These are phyloP conservation scores for Leccinum arenicola DNA, from an alignment of 768 basidiomycete genomes.

Conservation along the genomic window DNA sequence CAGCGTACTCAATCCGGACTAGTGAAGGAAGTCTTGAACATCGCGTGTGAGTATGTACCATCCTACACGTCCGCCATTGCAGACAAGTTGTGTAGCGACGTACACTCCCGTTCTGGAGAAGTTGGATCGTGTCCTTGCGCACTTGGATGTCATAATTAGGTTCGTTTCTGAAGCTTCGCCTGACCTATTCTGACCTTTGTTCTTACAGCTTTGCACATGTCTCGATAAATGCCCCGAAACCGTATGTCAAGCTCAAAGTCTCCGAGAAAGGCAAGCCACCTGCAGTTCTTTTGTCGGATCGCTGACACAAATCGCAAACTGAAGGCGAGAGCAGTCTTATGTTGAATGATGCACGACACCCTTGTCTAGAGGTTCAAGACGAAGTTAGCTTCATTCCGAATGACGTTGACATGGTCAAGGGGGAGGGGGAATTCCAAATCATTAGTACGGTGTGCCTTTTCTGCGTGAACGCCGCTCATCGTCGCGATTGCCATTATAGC, in stretches of 20 bases:
- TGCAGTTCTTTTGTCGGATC: not conserved
- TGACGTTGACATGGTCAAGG: slow-evolving; percentile 92
- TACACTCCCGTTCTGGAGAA: slow-evolving; percentile 87
- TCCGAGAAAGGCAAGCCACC: slow-evolving; percentile 61
- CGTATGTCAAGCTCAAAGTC: slow-evolving; percentile 85
- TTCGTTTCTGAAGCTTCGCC: slow-evolving; percentile 26
- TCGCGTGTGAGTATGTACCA: slow-evolving; percentile 64
- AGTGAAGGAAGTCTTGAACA: slow-evolving; percentile 90
- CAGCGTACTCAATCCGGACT: slow-evolving; percentile 72
- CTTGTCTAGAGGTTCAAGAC: slow-evolving; percentile 95
- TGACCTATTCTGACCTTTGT: not conserved
- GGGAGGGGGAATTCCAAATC: slow-evolving; percentile 92
- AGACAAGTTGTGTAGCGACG: slow-evolving; percentile 55
- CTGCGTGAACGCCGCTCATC: not conserved
- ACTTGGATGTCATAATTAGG: slow-evolving; percentile 91
- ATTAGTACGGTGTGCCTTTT: slow-evolving; percentile 59
- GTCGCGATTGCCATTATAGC: slow-evolving; percentile 41
- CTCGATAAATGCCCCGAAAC: slow-evolving; percentile 78
- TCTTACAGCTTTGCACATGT: slow-evolving; percentile 82
- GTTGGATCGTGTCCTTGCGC: slow-evolving; percentile 80
- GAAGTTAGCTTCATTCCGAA: slow-evolving; percentile 95
- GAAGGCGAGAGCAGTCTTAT: slow-evolving; percentile 78
- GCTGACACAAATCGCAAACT: not conserved
- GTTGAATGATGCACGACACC: slow-evolving; percentile 87
- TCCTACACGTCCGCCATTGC: not conserved